Conservation (phyloP, 106 monocot genomes). For the Phalaenopsis aphrodite region DNA sequence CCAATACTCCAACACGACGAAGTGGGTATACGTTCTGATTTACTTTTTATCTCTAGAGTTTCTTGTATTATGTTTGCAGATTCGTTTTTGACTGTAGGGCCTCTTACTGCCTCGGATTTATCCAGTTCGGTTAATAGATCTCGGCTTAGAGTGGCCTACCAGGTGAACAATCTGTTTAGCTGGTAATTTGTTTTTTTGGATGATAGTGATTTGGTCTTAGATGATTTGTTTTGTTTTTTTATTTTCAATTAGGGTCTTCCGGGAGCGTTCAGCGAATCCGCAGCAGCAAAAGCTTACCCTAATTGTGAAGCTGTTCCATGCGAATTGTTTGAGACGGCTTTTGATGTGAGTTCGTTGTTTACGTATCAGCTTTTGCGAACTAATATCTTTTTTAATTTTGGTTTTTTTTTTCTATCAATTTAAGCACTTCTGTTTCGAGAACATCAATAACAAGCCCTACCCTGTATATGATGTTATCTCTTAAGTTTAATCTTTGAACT, state of each 20-base stretch:
- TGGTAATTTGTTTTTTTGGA: neutral
- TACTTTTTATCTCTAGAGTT: neutral
- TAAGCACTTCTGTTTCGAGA: neutral
- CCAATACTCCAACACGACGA: conserved; percentile 25
- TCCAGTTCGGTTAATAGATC: conserved; percentile 23
- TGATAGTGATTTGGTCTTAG: neutral
- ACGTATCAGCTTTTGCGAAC: neutral
- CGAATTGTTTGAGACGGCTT: conserved; percentile 53
- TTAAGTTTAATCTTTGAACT: neutral
- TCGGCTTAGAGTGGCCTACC: conserved; percentile 39
- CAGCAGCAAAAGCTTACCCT: conserved; percentile 63
- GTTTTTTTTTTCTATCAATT: neutral
- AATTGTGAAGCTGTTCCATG: conserved; percentile 62
- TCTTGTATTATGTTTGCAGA: neutral
- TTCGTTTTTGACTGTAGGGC: conserved; percentile 11
- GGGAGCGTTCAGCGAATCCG: conserved; percentile 63
- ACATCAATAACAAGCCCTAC: neutral
- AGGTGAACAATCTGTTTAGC: conserved; percentile 16
- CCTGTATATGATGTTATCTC: neutral
- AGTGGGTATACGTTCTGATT: conserved; percentile 10
- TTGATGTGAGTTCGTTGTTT: conserved; percentile 26
- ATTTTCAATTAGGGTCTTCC: conserved; percentile 43
- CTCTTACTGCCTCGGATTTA: conserved; percentile 25
- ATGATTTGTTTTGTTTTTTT: neutral
- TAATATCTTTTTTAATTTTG: neutral